Base-by-base conservation (phyloP, 352 stramenopile species). In the Phytophthora podocarpi region DNA sequence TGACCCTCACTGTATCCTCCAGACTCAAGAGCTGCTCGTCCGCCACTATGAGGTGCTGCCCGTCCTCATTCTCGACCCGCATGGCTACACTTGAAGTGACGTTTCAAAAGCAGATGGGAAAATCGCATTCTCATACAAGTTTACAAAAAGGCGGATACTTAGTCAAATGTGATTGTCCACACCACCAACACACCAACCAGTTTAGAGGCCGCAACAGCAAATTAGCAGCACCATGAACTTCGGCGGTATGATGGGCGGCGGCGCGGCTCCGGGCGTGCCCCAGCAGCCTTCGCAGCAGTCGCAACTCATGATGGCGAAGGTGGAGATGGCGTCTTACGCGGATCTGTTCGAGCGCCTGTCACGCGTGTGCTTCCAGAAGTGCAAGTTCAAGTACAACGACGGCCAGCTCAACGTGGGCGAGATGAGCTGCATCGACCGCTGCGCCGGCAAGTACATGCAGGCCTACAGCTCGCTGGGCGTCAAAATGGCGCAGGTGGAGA, bases 381-480 rank as follows among this genome's bases (percentile, higher is more conserved):
- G 93, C 85, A 91, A 97, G 59, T 91, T 95, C 59, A 98, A 97
- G 76, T 97, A 98, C 78, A 96, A 94, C 46, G 97, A 99, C 71
- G 85, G 89, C 45, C 96, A 99, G 70, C 80, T 99, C 8, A 97
- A 97, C 51, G 85, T 99, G 26, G 97, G 96, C 64, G 97, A 99
- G 84, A 99, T 99, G 95, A 97, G 82, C 72, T 99, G 97, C 80
- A 97, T 98, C 57, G 97, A 99, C 85, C 91, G 97, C 64, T 99
- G 97, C 72, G 92, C 98, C 27, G 84, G 91, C 56, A 99, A 99
- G 79, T 99, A 99, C 82, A 95, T 99, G 79, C 93, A 99, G 71
- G 82, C 93, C 26, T 97, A 99, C 69, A 94, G 97, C 69, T 88
- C 94, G 39, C 82, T 99, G 39, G 94, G 95, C 37, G 80, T 95